Evolutionary conservation across 2,329 filamentous ascomycete species (phyloP), one percentile per base, ranked within the genome.

Genomic region (Curvularia hawaiiensis): DNA sequence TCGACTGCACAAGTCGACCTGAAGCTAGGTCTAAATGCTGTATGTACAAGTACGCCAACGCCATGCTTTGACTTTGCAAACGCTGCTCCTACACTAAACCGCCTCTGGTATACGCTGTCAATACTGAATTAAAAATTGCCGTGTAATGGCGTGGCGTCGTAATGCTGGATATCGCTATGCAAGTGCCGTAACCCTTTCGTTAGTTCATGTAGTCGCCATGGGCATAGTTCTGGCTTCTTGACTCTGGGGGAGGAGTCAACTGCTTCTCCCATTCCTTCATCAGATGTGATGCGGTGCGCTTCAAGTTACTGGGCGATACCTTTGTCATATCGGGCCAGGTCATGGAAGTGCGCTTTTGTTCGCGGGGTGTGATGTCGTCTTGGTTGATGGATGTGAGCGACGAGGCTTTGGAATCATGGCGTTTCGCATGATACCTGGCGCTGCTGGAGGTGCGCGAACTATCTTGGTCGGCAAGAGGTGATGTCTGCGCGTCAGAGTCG

Each of bases 251-350:
- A 8, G 86, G 82, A 2, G 84, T 86, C 14, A 93, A 79, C 64
- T 85, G 90, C 75, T 87, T 91, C 79, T 98, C 94, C 91, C 92
- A 96, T 72, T 97, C 92, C 63, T 88, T 90, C 86, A 97, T 92
- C 56, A 97, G 82, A 61, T 89, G 90, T 35, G 88, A 90, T n/a
- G 93, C 91, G 0, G 91, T 94, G 38, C 87, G 85, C 73, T 92
- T 91, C 65, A 97, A 79, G 67, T 91, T 92, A 65, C 87, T 88
- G 0, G 92, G 90, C 9, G 86, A 85, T 41, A 92, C 78, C 62
- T 88, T 87, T 71, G 88, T 88, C 54, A 96, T 83, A 47, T 89
- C 84, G 48, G 88, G 88, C 79, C 91, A 91, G 28, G 90, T 79
- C 8, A 82, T 75, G 3, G 79, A 76, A 54, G 78, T 79, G 50